Evolutionary conservation across 1,284 basidiomycete species (phyloP), one percentile per base, ranked within the genome.

Genomic region (Trametes pubescens): DNA sequence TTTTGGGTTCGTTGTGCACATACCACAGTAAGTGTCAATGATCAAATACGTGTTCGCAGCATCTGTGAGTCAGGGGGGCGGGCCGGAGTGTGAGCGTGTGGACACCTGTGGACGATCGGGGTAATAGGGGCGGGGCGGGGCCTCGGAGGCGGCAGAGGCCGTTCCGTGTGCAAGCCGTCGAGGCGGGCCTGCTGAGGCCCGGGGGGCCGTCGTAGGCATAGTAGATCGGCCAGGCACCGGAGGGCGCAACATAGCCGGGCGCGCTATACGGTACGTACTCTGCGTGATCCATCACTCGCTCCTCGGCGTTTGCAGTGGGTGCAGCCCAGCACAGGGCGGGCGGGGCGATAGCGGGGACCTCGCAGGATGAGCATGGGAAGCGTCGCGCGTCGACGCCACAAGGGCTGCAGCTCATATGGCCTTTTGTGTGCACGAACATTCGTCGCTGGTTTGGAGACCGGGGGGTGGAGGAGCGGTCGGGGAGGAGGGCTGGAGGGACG

Each of bases 341-440:
- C 29, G 3, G 29, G 29, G 29, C 29, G 29, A 4, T 32, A 3
- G 29, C 29, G 8, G 29, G 29, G 29, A 32, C 29, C 29, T 32
- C 29, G 8, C 29, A 9, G 14, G 51, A 32, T 35, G 38, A 49
- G 53, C 26, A 47, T 16, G 24, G 9, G 51, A 18, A 29, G 24
- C 35, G n/a, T 51, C 21, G 35, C 22, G n/a, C 14, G 6, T 35
- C 35, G 44, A 48, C 55, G 59, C 56, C 59, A 64, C 62, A 56
- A 60, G 59, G 59, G 57, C 51, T 14, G 46, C 29, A 18, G 48
- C 9, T 35, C 52, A 62, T 62, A 22, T 65, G 40, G 6, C 64
- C 57, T 44, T 57, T 24, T 29, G 3, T 6, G 60, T 43, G 29
- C 21, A 10, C 10, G 40, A 61, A 35, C 51, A 47, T 62, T n/a